Percentiles rank a stretch among this genome's conserved stretches.
Conservation (phyloP, 129 eudicot genomes). For the Helichrysum umbraculigerum region DNA sequence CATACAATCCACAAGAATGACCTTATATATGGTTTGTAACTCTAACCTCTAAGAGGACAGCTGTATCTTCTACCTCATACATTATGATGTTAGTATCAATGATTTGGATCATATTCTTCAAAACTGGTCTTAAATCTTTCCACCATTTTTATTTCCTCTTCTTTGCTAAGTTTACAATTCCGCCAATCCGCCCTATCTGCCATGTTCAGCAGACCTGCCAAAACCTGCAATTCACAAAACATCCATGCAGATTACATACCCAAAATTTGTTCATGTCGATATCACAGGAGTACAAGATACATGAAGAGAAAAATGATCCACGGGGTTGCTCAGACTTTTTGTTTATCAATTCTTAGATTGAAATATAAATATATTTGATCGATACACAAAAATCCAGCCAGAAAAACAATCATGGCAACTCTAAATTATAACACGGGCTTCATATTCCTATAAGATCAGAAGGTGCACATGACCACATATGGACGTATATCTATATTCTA, state of each 20-base stretch:
- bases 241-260: not conserved
- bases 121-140: slow-evolving; percentile 71
- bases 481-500: not conserved
- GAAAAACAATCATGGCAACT: not conserved
- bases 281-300: not conserved
- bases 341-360: not conserved
- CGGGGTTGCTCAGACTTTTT: not conserved
- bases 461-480: not conserved
- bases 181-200: slow-evolving; percentile 98
- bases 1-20: slow-evolving; percentile 9
- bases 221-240: slow-evolving; percentile 54
- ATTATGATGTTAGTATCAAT: slow-evolving; percentile 21
- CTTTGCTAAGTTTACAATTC: slow-evolving; percentile 89
- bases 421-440: not conserved
- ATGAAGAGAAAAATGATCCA: slow-evolving; percentile 1
- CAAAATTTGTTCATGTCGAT: not conserved
- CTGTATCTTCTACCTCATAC: slow-evolving; percentile 22
- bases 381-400: not conserved
- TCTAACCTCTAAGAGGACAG: not conserved
- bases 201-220: slow-evolving; percentile 91
- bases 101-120: slow-evolving; percentile 68
- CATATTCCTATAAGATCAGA: not conserved
- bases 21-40: not conserved
- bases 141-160: slow-evolving; percentile 79
- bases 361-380: not conserved